Evolutionary conservation across 208 protist species (phyloP).

Genomic region (Kentomonas sorsogonicus): DNA sequence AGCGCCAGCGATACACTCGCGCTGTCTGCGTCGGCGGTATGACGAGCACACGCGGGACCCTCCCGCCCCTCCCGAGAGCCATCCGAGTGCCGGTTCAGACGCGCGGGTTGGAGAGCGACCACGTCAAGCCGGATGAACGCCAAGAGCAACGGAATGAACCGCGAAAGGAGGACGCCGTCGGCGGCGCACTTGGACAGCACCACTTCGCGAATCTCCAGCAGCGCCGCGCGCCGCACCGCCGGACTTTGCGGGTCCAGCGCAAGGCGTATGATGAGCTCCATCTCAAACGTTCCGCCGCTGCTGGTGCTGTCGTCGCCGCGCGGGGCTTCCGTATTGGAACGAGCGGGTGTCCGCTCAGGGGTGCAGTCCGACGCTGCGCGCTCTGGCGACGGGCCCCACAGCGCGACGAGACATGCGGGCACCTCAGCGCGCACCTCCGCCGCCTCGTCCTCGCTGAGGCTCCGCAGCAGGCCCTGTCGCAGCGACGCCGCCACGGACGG

Average conservation of each 20-base stretch:
- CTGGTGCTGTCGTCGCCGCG: no score
- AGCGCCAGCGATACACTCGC: no score
- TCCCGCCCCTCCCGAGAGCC: no score
- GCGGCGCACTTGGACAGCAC: conserved; percentile 31
- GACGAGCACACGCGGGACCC: no score
- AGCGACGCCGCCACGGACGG: conserved; percentile 36
- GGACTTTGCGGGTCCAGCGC: conserved; percentile 43
- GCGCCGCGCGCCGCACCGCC: conserved; percentile 44
- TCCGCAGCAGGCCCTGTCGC: conserved; percentile 47
- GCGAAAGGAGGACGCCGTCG: conserved; percentile 22
- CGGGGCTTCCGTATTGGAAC: no score
- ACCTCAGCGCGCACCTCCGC: conserved; percentile 48
- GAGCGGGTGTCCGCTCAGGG: neutral
- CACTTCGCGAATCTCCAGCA: conserved; percentile 44
- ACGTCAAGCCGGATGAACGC: no score
- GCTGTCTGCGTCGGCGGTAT: no score
- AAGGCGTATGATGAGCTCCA: conserved; percentile 51
- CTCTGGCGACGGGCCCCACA: conserved; percentile 33
- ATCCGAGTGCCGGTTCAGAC: no score
- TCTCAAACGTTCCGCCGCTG: no score
- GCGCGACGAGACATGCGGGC: conserved; percentile 33
- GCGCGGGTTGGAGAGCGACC: no score
- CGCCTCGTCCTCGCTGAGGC: conserved; percentile 61
- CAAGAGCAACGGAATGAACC: conserved; percentile 44
- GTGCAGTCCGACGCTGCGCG: neutral